phyloP scores from a whole-genome alignment of 2,329 filamentous ascomycete species.

The Botrytis galanthina region DNA sequence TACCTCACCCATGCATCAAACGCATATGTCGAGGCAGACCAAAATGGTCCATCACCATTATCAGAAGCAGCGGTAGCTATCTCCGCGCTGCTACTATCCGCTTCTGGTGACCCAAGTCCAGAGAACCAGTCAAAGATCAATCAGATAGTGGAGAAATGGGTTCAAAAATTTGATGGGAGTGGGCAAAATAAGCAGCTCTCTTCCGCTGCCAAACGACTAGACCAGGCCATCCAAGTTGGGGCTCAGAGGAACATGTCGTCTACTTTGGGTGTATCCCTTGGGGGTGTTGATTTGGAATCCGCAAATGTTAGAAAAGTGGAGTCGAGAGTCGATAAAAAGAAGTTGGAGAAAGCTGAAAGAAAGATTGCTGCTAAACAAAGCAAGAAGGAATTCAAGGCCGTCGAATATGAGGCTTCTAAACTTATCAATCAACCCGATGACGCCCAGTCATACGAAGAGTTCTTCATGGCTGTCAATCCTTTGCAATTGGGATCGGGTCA shows the following conservation, averaged over 20 bases:
- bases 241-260: slow-evolving; percentile 95
- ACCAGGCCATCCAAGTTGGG: slow-evolving; percentile 93
- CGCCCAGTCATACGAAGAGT: slow-evolving; percentile 94
- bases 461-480: slow-evolving; percentile 99
- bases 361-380: slow-evolving; percentile 98
- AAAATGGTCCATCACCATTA: slow-evolving; percentile 69
- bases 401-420: slow-evolving; percentile 93
- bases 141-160: slow-evolving; percentile 85
- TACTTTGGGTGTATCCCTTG: slow-evolving; percentile 82
- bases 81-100: slow-evolving; percentile 86
- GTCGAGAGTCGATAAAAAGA: slow-evolving; percentile 96
- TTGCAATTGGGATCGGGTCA: slow-evolving; percentile 74
- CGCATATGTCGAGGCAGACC: slow-evolving; percentile 72
- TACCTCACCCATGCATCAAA: slow-evolving; percentile 93
- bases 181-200: slow-evolving; percentile 67
- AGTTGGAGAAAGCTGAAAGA: slow-evolving; percentile 95
- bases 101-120: slow-evolving; percentile 76
- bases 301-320: slow-evolving; percentile 92
- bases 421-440: slow-evolving; percentile 80
- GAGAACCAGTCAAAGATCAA: slow-evolving; percentile 75
- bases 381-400: slow-evolving; percentile 97
- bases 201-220: slow-evolving; percentile 77
- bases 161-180: slow-evolving; percentile 72
- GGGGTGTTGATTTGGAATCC: slow-evolving; percentile 86
- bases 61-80: slow-evolving; percentile 80